Evolutionary conservation across 306 rosid genomes (phyloP).

Genomic region (Prunus mongolica): DNA sequence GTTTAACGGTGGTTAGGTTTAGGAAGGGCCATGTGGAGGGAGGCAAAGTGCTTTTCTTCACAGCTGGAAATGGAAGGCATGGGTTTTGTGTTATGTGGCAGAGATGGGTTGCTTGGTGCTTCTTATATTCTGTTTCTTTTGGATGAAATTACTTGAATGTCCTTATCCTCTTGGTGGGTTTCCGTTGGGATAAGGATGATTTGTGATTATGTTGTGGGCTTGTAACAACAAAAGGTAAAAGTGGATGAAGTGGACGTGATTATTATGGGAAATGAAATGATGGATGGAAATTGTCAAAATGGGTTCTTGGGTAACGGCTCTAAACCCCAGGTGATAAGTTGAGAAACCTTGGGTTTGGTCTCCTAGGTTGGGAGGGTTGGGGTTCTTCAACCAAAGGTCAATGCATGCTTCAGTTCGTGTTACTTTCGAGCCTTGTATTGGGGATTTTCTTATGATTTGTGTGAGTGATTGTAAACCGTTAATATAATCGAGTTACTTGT

Average conservation of each 20-base stretch:
- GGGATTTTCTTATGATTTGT: no score
- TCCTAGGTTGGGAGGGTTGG: not conserved
- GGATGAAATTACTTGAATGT: slow-evolving; percentile 10
- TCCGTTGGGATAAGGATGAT: not conserved
- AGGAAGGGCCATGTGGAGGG: slow-evolving; percentile 25
- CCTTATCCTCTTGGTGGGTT: not conserved
- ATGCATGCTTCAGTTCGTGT: no score
- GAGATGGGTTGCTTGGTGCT: slow-evolving; percentile 2
- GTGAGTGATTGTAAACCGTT: no score
- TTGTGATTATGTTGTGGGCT: not conserved
- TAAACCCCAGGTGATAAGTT: slow-evolving; percentile 8
- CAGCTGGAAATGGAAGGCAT: slow-evolving; percentile 60
- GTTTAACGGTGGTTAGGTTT: slow-evolving; percentile 34
- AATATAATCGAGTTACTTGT: rapidly evolving
- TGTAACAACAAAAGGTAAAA: not conserved
- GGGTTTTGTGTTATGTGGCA: slow-evolving; percentile 22
- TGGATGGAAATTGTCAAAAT: not conserved
- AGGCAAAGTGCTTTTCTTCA: slow-evolving; percentile 34
- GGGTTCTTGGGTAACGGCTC: slow-evolving; percentile 2
- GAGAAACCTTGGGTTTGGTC: not conserved
- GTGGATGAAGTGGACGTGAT: not conserved
- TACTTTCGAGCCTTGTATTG: no score
- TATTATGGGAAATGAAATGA: not conserved
- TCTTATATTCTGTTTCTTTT: not conserved
- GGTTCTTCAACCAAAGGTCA: not conserved